Evolutionary conservation across 257 asterid species (phyloP).

Genomic region (Solanum megistacrolobum): DNA sequence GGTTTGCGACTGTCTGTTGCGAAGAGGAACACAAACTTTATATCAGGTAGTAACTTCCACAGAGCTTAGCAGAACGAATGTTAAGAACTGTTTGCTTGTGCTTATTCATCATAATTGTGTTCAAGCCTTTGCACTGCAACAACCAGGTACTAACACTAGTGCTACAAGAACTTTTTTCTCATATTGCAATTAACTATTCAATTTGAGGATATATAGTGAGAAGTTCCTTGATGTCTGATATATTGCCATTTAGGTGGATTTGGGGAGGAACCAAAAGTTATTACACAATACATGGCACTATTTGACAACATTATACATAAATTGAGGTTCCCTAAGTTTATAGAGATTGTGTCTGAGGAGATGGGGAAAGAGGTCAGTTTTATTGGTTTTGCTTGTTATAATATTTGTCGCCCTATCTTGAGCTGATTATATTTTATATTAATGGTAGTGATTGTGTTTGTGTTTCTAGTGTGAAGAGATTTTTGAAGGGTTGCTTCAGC

Average conservation of each 20-base stretch:
- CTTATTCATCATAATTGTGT: slow-evolving; percentile 80
- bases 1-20: slow-evolving; percentile 71
- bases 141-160: slow-evolving; percentile 33
- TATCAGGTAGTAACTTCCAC: slow-evolving; percentile 40
- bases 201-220: background rate
- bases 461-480: slow-evolving; percentile 50
- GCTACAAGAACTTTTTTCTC: background rate
- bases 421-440: background rate
- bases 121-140: slow-evolving; percentile 54
- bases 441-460: slow-evolving; percentile 2
- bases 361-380: slow-evolving; percentile 59
- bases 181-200: background rate
- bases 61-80: slow-evolving; percentile 49
- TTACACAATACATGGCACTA: slow-evolving; percentile 57
- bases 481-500: slow-evolving; percentile 71
- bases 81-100: slow-evolving; percentile 61
- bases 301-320: slow-evolving; percentile 66
- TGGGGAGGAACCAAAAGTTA: slow-evolving; percentile 36
- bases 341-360: slow-evolving; percentile 59
- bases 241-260: slow-evolving; percentile 28
- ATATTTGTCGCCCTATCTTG: background rate
- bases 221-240: background rate
- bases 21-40: slow-evolving; percentile 54
- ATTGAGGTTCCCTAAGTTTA: slow-evolving; percentile 63
- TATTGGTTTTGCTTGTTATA: background rate